These are phyloP conservation scores for Hypericum androsaemum DNA, from an alignment of 345 rosid species.

Conservation along the genomic window DNA sequence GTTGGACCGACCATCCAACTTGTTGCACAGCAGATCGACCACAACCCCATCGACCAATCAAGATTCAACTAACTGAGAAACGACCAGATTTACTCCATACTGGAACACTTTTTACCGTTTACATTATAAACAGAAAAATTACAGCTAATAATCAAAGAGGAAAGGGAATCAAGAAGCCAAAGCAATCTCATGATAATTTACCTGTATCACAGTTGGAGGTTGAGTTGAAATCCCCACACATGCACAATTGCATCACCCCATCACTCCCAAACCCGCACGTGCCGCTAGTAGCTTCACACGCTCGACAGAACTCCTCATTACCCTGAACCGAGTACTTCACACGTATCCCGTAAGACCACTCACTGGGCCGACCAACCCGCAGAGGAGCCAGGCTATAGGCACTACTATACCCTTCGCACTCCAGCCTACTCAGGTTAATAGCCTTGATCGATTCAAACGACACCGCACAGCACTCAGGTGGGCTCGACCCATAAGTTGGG, in stretches of 20 bases:
- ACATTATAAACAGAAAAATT: too few species aligned
- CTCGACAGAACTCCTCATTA: constrained; percentile 56
- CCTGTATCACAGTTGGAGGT: constrained; percentile 82
- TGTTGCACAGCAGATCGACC: too few species aligned
- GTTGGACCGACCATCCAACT: too few species aligned
- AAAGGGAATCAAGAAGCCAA: too few species aligned
- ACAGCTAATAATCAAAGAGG: too few species aligned
- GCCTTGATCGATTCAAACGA: constrained; percentile 25
- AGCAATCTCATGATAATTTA: neutral
- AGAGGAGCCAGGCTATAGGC: constrained; percentile 69
- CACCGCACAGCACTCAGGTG: constrained; percentile 75
- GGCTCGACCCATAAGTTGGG: constrained; percentile 13
- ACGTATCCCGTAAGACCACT: constrained; percentile 73
- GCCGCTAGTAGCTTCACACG: constrained; percentile 80
- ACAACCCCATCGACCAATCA: too few species aligned
- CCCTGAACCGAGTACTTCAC: constrained; percentile 69
- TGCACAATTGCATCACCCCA: constrained; percentile 58
- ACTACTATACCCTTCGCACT: constrained; percentile 81
- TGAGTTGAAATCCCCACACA: constrained; percentile 58
- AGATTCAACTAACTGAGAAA: too few species aligned
- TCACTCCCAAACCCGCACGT: constrained; percentile 62
- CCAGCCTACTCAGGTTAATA: constrained; percentile 40
- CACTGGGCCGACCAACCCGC: constrained; percentile 36
- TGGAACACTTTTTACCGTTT: too few species aligned
- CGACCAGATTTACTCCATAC: too few species aligned